Evolutionary conservation across 148 eudicot genomes (phyloP), one percentile per base, ranked within the genome.

Genomic region (Rhododendron ovatum): DNA sequence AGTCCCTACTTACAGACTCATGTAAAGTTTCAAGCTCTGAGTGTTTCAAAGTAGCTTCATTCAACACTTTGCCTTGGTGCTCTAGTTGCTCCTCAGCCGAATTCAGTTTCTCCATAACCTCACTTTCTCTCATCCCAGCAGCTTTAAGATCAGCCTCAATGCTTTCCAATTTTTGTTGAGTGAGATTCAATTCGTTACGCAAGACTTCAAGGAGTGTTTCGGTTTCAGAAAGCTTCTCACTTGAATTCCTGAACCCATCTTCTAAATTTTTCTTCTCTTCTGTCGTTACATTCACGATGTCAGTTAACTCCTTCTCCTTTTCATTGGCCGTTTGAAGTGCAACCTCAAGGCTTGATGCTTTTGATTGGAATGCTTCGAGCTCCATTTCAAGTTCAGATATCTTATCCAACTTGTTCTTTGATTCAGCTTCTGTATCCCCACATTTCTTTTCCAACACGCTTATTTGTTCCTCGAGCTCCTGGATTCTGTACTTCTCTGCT

Each of bases 391-490:
- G 91, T 86, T 92, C 92, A 77, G 93, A 89, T 63, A 89, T 89
- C 91, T 88, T 92, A 48, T 83, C 89, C 28, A 90, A 84, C 81
- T 89, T 89, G 77, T 87, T 92, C 89, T 87, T 87, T 7, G 92
- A 87, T 48, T 94, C 98, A 79, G 86, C 92, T 87, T 93, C 95
- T 80, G 90, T 84, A 51, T 89, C 91, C 84, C 48, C 89, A 50
- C 90, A 90, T 88, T 91, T 95, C 82, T 87, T 87, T 85, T 93
- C 95, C 78, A 95, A 82, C 5, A 87, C 59, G 80, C 85, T 89
- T 80, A 92, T 89, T 81, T 93, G 92, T 86, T 87, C 95, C 88
- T 93, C 97, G 79, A 93, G 95, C 86, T 96, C 96, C 88, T 89
- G 93, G 26, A 91, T 90, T 89, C 84, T 92, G 65, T 88, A 84